Conservation (phyloP, 2,329 filamentous ascomycete species). For the Ambrosiella beaveri region DNA sequence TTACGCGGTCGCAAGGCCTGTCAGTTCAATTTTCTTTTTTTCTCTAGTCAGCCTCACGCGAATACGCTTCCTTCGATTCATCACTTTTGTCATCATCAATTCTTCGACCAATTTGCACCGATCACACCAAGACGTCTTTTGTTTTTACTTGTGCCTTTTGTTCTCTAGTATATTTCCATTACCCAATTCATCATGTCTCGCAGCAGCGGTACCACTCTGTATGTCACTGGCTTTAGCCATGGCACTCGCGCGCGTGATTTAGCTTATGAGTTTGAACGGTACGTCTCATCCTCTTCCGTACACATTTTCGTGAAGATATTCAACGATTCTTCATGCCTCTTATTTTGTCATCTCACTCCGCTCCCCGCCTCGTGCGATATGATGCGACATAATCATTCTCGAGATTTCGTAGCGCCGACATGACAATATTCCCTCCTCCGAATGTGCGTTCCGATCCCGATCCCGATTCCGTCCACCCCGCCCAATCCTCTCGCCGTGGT, state of each 20-base stretch:
- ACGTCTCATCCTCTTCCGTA: constrained; percentile 40
- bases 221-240: constrained; percentile 98
- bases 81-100: no score
- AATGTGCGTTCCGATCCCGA: constrained; percentile 19
- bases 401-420: constrained; percentile 15
- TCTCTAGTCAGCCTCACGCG: constrained; percentile 1
- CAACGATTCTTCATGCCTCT: not conserved
- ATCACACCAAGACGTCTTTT: not conserved
- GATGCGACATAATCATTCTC: constrained; percentile 1
- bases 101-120: no score
- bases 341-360: not conserved
- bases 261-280: constrained; percentile 99
- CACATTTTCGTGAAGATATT: not conserved
- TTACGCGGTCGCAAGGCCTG: constrained; percentile 1
- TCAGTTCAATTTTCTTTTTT: constrained; percentile 1
- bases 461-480: constrained; percentile 16
- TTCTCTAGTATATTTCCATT: constrained; percentile 4
- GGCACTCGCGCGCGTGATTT: constrained; percentile 97
- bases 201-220: constrained; percentile 69
- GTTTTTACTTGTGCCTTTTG: not conserved
- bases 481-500: not conserved
- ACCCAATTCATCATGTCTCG: constrained; percentile 55
- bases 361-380: not conserved
- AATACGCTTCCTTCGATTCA: not conserved
- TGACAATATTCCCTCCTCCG: constrained; percentile 5